Conservation (phyloP, 2,329 filamentous ascomycete species). For the Colletotrichum sp. region DNA sequence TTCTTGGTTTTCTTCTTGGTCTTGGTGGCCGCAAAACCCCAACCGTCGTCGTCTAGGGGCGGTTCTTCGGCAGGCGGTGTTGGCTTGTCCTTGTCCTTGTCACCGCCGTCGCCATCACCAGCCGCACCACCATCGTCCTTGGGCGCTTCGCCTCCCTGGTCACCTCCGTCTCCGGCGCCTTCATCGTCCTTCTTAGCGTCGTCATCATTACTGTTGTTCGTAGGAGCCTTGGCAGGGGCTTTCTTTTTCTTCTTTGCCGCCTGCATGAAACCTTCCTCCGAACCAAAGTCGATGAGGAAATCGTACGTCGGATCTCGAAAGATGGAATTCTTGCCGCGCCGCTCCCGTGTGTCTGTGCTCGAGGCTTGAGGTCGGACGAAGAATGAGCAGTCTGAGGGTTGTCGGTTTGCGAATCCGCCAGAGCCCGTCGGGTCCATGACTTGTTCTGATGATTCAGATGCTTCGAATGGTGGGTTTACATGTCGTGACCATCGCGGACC, state of each 20-base stretch:
- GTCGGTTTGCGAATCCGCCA: slow-evolving; percentile 33
- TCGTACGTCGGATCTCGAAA: slow-evolving; percentile 51
- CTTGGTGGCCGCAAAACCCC: slow-evolving; percentile 55
- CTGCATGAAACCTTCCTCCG: slow-evolving; percentile 58
- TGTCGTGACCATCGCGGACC: slow-evolving; percentile 41
- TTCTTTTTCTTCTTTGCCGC: slow-evolving; percentile 64
- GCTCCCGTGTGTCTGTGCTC: slow-evolving; percentile 22
- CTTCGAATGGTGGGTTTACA: slow-evolving; percentile 28
- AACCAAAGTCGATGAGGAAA: slow-evolving; percentile 61
- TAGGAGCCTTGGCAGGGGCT: slow-evolving; percentile 43
- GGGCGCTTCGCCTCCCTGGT: slow-evolving; percentile 27
- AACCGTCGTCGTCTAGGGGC: slow-evolving; percentile 55
- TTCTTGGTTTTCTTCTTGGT: slow-evolving; percentile 62
- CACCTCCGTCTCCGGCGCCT: slow-evolving; percentile 35
- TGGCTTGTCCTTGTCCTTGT: slow-evolving; percentile 29
- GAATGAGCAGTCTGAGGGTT: slow-evolving; percentile 24
- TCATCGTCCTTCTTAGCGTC: slow-evolving; percentile 39
- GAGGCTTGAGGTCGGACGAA: slow-evolving; percentile 26
- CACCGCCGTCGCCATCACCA: slow-evolving; percentile 31
- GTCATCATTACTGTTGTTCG: slow-evolving; percentile 50
- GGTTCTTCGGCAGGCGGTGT: slow-evolving; percentile 35
- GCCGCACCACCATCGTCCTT: slow-evolving; percentile 18
- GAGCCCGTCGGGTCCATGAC: slow-evolving; percentile 35
- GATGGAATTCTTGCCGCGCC: slow-evolving; percentile 36
- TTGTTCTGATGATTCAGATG: slow-evolving; percentile 23